phyloP scores from a whole-genome alignment of 306 rosid genomes.

The Vigna mungo region DNA sequence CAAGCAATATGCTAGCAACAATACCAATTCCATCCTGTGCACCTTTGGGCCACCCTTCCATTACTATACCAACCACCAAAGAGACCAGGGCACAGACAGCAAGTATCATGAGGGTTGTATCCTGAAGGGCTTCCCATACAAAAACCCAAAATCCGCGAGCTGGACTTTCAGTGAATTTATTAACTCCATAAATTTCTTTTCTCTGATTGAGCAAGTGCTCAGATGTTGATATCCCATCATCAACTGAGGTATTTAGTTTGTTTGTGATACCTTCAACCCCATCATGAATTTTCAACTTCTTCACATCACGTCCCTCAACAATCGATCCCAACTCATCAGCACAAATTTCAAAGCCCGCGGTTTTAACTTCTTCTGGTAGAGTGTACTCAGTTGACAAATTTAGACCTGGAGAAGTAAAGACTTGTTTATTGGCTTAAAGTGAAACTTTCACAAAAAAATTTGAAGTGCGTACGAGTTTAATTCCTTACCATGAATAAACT shows the following conservation, averaged over 20 bases:
- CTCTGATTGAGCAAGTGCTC: constrained; percentile 68
- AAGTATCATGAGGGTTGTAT: constrained; percentile 94
- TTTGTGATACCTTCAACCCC: constrained; percentile 69
- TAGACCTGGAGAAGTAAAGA: constrained; percentile 62
- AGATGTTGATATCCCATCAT: constrained; percentile 74
- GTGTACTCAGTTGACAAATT: constrained; percentile 71
- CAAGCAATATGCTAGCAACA: constrained; percentile 98
- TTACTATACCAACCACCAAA: constrained; percentile 77
- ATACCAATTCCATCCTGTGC: constrained; percentile 99
- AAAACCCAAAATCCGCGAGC: constrained; percentile 76
- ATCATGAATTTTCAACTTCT: constrained; percentile 80
- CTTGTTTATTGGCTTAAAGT: constrained; percentile 26
- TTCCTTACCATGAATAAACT: constrained; percentile 86
- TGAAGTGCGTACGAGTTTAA: constrained; percentile 24
- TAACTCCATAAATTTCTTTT: constrained; percentile 79
- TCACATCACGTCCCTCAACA: constrained; percentile 88
- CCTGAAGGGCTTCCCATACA: constrained; percentile 99
- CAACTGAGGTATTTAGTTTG: constrained; percentile 69
- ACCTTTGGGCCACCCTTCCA: constrained; percentile 99
- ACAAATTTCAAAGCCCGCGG: constrained; percentile 85
- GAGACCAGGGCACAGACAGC: constrained; percentile 84
- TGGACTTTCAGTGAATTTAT: constrained; percentile 88
- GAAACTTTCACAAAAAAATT: constrained; percentile 1
- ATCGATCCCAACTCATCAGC: constrained; percentile 83
- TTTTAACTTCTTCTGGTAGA: constrained; percentile 82